A percentile compares a stretch with the other conserved stretches of the same genome.
These are phyloP conservation scores for Mycosphaerella arachidis DNA, from an alignment of 2,329 filamentous ascomycete genomes.

Conservation along the genomic window DNA sequence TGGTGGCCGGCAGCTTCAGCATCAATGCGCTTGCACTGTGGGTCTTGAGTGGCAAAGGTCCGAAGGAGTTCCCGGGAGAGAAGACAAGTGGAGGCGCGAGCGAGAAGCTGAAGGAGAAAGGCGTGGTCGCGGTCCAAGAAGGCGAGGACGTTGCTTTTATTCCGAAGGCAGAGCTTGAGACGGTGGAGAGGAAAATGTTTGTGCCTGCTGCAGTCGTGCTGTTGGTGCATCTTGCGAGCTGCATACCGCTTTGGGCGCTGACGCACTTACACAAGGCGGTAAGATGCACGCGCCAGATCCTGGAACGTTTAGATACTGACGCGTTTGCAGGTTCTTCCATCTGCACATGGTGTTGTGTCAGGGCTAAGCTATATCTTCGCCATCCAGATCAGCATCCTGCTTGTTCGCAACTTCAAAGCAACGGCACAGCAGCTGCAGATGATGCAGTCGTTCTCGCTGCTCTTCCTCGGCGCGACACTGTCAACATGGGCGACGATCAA, in stretches of 20 bases:
- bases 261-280: slow-evolving; percentile 67
- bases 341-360: slow-evolving; percentile 43
- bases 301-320: neutral
- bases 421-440: slow-evolving; percentile 65
- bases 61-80: slow-evolving; percentile 31
- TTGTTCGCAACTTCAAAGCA: slow-evolving; percentile 15
- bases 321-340: slow-evolving; percentile 43
- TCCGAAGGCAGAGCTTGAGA: slow-evolving; percentile 36
- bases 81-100: slow-evolving; percentile 20
- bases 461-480: slow-evolving; percentile 85
- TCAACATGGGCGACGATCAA: slow-evolving; percentile 92
- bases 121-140: slow-evolving; percentile 35
- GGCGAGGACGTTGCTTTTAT: slow-evolving; percentile 36
- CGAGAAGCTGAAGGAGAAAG: slow-evolving; percentile 32
- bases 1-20: slow-evolving; percentile 88
- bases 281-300: slow-evolving; percentile 38
- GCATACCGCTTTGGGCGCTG: slow-evolving; percentile 80
- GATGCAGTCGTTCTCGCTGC: slow-evolving; percentile 85
- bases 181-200: slow-evolving; percentile 62
- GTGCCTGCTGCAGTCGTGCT: slow-evolving; percentile 70
- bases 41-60: slow-evolving; percentile 68
- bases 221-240: slow-evolving; percentile 68
- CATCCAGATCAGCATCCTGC: slow-evolving; percentile 20
- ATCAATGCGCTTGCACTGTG: slow-evolving; percentile 94
- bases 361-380: slow-evolving; percentile 37